Evolutionary conservation across 306 rosid species (phyloP).

Genomic region (Pyrus pyrifolia): DNA sequence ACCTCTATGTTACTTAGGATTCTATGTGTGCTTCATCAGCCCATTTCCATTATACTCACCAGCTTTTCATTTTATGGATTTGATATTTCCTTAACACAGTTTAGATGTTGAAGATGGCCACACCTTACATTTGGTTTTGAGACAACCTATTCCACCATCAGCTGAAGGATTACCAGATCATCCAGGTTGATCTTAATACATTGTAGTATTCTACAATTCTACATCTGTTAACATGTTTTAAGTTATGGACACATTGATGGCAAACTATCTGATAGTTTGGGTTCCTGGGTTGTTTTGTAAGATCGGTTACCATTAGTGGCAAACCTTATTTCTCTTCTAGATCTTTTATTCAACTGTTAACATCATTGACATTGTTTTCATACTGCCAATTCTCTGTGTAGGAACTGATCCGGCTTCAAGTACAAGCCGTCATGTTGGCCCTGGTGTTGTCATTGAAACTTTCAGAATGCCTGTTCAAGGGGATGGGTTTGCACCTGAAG

Average conservation of each 20-base stretch:
- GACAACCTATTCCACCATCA: slow-evolving; percentile 66
- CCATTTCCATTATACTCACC: neutral
- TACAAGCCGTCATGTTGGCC: slow-evolving; percentile 65
- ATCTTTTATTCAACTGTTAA: neutral
- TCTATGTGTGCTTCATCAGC: neutral
- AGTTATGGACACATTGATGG: neutral
- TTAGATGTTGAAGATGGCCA: slow-evolving; percentile 99
- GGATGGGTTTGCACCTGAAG: slow-evolving; percentile 67
- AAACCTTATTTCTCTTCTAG: neutral
- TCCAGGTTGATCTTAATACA: slow-evolving; percentile 48
- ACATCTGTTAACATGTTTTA: neutral
- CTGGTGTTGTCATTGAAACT: slow-evolving; percentile 88
- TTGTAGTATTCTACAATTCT: neutral
- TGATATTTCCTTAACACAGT: slow-evolving; percentile 38
- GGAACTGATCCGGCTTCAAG: slow-evolving; percentile 71
- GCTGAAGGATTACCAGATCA: slow-evolving; percentile 48
- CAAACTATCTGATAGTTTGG: neutral
- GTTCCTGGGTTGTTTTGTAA: neutral
- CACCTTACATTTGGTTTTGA: slow-evolving; percentile 90
- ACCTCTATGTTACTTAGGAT: neutral
- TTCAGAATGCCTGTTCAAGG: slow-evolving; percentile 82
- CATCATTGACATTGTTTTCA: neutral
- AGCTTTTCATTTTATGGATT: slow-evolving; percentile 6
- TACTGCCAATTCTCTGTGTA: slow-evolving; percentile 26
- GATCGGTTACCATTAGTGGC: neutral